Base-by-base conservation (phyloP, 2,329 filamentous ascomycete species). In the Lasiodiplodia sp. region DNA sequence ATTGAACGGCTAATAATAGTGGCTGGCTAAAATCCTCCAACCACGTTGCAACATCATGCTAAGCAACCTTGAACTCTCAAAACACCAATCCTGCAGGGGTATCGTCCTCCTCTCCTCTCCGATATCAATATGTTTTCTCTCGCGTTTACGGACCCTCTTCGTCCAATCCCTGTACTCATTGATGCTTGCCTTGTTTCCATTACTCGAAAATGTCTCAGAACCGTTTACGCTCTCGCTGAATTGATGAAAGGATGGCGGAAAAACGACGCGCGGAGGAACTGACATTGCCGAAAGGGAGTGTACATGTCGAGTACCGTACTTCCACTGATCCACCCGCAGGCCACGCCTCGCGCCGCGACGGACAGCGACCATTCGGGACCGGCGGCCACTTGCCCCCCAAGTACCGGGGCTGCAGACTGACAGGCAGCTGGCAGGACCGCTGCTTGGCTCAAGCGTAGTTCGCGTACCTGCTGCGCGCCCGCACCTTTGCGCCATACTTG, bases 401-500 rank as follows among this genome's bases (percentile, higher is more conserved):
- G 31, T n/a, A 56, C 7, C 25, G 28, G 28, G 28, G 28, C 10
- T 55, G 23, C 52, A 55, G 14, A 8, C 25, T 10, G 52, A 31
- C 51, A 28, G 25, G 16, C 51, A 28, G 25, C 25, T 56, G 28
- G 44, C 44, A 11, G 28, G 52, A 25, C 57, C 21, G 14, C 57
- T 18, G 25, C 44, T n/a, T n/a, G 18, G 16, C 5, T 49, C 34
- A 56, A 31, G 52, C 63, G 11, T 57, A 67, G 28, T 49, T 57
- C 10, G 58, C 67, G 25, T 68, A 63, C 44, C 55, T 55, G 40
- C 67, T 68, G 10, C 67, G 60, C 49, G 57, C 49, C 14, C 67
- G 49, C 14, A 68, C 58, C n/a, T 47, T 68, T 37, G 58, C 57
- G 25, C 80, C 80, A 58, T 73, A 73, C 21, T 68, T 73, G 69